Conservation (phyloP, 495 filamentous ascomycete species). For the Aspergillus conjunctus region DNA sequence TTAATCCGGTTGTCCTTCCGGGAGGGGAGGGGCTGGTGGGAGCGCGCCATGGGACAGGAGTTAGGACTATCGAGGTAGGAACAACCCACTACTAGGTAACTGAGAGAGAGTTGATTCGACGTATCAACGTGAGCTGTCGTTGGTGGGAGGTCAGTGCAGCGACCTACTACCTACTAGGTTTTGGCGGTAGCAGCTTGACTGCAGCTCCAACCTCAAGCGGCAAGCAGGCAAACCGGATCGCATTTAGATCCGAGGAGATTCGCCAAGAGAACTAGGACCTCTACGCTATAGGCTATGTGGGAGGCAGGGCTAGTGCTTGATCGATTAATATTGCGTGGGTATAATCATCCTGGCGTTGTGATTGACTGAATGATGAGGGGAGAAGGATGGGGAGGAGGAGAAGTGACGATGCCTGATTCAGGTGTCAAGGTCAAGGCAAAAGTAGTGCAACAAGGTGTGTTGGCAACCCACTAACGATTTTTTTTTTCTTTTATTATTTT, state of each 20-base stretch:
- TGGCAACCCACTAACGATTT: not conserved
- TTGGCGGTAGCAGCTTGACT: conserved; percentile 31
- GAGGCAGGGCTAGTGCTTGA: conserved; percentile 4
- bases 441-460: not conserved
- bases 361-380: not conserved
- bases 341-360: conserved; percentile 2
- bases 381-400: not conserved
- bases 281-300: no score
- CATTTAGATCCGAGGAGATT: not conserved
- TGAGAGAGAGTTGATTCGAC: conserved; percentile 21
- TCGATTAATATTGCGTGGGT: conserved; percentile 6
- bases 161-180: conserved; percentile 12
- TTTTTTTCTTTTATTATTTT: no score
- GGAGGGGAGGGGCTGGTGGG: not conserved
- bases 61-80: not conserved
- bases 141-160: conserved; percentile 30
- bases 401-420: conserved; percentile 2
- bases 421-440: not conserved
- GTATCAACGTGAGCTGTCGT: conserved; percentile 40
- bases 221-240: not conserved
- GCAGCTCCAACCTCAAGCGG: not conserved
- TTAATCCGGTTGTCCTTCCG: conserved; percentile 2
- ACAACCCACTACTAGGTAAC: not conserved
- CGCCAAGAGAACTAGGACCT: not conserved
- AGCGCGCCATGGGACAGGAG: conserved; percentile 8